Evolutionary conservation across 140 eudicot species (phyloP), one percentile per base, ranked within the genome.

Genomic region (Stevia rebaudiana): DNA sequence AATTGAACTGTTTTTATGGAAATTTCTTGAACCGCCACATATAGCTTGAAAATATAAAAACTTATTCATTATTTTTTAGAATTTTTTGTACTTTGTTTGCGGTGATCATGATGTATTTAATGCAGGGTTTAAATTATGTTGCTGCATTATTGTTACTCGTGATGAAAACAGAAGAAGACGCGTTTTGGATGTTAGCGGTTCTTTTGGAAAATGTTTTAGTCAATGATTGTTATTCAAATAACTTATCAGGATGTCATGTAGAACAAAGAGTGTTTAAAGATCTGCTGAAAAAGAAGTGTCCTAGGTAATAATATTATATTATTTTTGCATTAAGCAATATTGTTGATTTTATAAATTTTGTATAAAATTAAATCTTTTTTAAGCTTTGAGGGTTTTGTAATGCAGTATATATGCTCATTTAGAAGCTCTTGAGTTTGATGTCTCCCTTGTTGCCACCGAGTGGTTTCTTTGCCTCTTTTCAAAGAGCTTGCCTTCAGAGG

Each of bases 401-500:
- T 92, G 89, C 87, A 92, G 98, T 77, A 63, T 88, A 42, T 79
- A 90, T 55, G 80, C 94, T 77, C 98, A 92, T 74, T 80, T 92
- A 78, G 98, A 88, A 75, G 84, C 89, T 46, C 57, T 92, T 64
- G 98, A 92, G 49, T 92, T 88, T 13, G 98, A 92, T 68, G 96
- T 88, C 76, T 85, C 98, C 62, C 96, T 92, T 68, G 95, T 92
- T 70, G 85, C 94, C 75, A 92, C 98, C 0, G 98, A 92, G 63
- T 92, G 98, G 98, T 92, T 92, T 80, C 83, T 92, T 30, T 92
- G 98, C 73, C 82, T 92, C 68, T 92, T 88, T 67, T 82, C 98
- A 31, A 92, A 92, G 70, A 92, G 98, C 86, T 79, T 92, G 75
- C 98, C 98, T 67, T 92, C 98, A 43, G 98, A 92, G 98, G 98